A percentile compares a stretch with the other conserved stretches of the same genome.
Conservation (phyloP, 2,329 filamentous ascomycete species). For the Ceratocystis harringtonii region DNA sequence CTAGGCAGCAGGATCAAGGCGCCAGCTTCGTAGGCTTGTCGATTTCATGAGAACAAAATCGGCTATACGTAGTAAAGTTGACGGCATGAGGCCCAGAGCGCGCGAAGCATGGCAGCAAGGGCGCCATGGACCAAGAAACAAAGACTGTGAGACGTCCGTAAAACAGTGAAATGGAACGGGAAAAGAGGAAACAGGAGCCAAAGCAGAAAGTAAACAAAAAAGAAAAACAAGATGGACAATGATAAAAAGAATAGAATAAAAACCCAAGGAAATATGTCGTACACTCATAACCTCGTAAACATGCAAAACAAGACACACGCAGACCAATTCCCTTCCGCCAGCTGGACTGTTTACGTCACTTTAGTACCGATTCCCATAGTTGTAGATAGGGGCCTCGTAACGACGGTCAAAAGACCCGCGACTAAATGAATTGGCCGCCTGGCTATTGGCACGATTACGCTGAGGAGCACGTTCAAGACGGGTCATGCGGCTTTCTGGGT, state of each 20-base stretch:
- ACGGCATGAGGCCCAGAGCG: not conserved
- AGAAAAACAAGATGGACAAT: slow-evolving; percentile 20
- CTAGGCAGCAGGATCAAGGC: not conserved
- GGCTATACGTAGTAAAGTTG: not conserved
- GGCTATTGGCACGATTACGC: slow-evolving; percentile 35
- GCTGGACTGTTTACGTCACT: not conserved
- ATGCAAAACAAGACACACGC: slow-evolving; percentile 11
- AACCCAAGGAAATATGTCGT: slow-evolving; percentile 17
- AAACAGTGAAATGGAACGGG: not conserved
- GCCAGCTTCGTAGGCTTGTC: not conserved
- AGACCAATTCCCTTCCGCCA: not conserved
- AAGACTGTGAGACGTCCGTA: not conserved
- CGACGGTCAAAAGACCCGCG: slow-evolving; percentile 20
- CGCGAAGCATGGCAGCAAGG: not conserved
- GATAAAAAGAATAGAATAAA: slow-evolving; percentile 18
- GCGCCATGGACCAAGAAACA: not conserved
- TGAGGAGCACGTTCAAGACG: slow-evolving; percentile 32
- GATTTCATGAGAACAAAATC: not conserved
- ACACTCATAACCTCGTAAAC: slow-evolving; percentile 17
- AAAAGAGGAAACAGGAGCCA: not conserved
- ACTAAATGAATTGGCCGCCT: slow-evolving; percentile 31
- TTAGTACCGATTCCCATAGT: not conserved
- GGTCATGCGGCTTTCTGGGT: slow-evolving; percentile 34
- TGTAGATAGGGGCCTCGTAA: slow-evolving; percentile 14
- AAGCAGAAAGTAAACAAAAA: slow-evolving; percentile 13